Evolutionary conservation across 1,284 basidiomycete genomes (phyloP).

Genomic region (Austropuccinia psidii): DNA sequence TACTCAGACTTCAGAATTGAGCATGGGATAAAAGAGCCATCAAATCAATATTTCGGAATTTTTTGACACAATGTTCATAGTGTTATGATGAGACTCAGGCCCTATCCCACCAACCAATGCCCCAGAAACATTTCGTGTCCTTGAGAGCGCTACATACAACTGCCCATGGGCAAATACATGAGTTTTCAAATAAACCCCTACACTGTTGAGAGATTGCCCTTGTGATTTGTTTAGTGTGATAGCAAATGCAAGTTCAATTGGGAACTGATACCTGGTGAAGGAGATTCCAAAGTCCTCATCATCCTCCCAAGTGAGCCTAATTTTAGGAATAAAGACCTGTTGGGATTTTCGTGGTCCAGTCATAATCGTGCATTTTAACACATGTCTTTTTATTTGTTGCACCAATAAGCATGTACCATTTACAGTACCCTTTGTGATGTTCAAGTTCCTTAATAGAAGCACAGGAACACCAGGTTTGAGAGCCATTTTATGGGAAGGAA

Average conservation of each 20-base stretch:
- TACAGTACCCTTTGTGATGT: background rate
- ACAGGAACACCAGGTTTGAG: constrained; percentile 10
- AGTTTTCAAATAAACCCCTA: background rate
- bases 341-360: background rate
- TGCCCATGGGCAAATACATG: background rate
- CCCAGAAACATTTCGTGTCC: background rate
- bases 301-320: background rate
- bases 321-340: background rate
- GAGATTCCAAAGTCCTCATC: background rate
- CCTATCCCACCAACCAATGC: background rate
- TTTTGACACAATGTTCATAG: no score
- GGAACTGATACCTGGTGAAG: background rate
- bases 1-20: no score
- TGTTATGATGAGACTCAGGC: no score
- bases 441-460: background rate
- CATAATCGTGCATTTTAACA: background rate
- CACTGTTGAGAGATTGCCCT: background rate
- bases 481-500: background rate
- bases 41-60: no score
- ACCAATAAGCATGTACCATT: constrained; percentile 6
- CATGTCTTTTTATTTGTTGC: background rate
- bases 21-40: no score
- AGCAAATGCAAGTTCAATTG: background rate
- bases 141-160: background rate
- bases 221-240: background rate